phyloP scores from a whole-genome alignment of 352 stramenopile species.

The Phytophthora brassicae region DNA sequence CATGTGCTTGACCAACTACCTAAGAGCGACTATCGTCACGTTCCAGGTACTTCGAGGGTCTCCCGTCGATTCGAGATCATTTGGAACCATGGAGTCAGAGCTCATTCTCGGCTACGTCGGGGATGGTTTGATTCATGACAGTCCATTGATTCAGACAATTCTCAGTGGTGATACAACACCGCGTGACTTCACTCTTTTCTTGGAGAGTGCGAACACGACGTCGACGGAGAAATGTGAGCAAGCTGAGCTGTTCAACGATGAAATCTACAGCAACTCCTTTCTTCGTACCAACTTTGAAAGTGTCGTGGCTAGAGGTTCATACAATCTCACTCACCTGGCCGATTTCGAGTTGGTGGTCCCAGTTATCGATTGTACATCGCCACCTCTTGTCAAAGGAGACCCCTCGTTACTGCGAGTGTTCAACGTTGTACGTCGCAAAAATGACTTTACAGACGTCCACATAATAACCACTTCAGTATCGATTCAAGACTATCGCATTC shows the following conservation, averaged over 20 bases:
- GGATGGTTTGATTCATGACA: constrained; percentile 31
- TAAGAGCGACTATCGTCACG: constrained; percentile 28
- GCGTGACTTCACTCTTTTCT: constrained; percentile 33
- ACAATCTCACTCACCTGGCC: constrained; percentile 38
- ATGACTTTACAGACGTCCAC: constrained; percentile 21
- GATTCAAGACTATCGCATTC: constrained; percentile 43
- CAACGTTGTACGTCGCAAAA: constrained; percentile 42
- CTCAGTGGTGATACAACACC: constrained; percentile 23
- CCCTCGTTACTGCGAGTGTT: constrained; percentile 33
- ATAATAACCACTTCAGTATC: constrained; percentile 35
- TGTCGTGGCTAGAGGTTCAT: constrained; percentile 16
- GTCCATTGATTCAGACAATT: constrained; percentile 27
- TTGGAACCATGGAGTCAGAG: constrained; percentile 15
- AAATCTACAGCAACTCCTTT: constrained; percentile 41
- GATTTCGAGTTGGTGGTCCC: constrained; percentile 36
- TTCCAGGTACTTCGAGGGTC: constrained; percentile 24
- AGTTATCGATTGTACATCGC: constrained; percentile 45
- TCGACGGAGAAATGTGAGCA: constrained; percentile 23
- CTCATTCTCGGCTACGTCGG: constrained; percentile 26
- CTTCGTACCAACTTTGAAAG: constrained; percentile 28
- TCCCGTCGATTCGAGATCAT: constrained; percentile 16
- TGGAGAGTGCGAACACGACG: constrained; percentile 28
- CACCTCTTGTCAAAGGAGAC: constrained; percentile 29
- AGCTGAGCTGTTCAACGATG: constrained; percentile 5
- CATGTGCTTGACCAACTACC: constrained; percentile 33